Conservation (phyloP, 129 eudicot genomes). For the Flaveria trinervia region DNA sequence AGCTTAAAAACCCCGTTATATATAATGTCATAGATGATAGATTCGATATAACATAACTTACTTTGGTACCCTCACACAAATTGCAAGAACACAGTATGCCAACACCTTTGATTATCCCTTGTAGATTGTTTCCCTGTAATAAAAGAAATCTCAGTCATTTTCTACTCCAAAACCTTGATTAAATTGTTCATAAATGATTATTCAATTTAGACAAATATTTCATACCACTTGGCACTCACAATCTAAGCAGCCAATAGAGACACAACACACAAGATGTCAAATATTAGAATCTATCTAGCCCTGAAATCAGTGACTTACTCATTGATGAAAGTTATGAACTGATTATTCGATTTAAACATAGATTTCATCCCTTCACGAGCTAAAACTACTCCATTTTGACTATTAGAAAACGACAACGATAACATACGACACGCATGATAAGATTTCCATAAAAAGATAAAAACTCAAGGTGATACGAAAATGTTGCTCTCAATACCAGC, state of each 20-base stretch:
- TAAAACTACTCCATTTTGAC: not conserved
- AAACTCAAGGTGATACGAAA: no score
- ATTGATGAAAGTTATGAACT: not conserved
- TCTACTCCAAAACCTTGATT: slow-evolving; percentile 3
- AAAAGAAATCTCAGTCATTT: slow-evolving; percentile 10
- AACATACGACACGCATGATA: not conserved
- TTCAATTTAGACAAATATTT: not conserved
- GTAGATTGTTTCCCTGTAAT: slow-evolving; percentile 53
- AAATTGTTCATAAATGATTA: slow-evolving; percentile 1
- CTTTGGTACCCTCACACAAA: slow-evolving; percentile 70
- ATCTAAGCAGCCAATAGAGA: not conserved
- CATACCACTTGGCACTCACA: not conserved
- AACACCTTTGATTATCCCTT: slow-evolving; percentile 67
- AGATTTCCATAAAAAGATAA: not conserved
- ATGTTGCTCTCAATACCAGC: not conserved
- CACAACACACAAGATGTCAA: not conserved
- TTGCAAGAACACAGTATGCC: slow-evolving; percentile 88
- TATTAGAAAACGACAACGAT: not conserved
- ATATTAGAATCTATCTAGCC: not conserved
- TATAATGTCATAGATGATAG: not conserved
- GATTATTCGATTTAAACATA: not conserved
- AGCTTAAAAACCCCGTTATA: slow-evolving; percentile 7
- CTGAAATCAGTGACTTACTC: no score
- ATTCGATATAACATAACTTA: slow-evolving; percentile 39
- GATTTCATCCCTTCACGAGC: not conserved